A percentile compares a stretch with the other conserved stretches of the same genome.
phyloP scores from a whole-genome alignment of 768 basidiomycete genomes.

The Lactifluus volemus region DNA sequence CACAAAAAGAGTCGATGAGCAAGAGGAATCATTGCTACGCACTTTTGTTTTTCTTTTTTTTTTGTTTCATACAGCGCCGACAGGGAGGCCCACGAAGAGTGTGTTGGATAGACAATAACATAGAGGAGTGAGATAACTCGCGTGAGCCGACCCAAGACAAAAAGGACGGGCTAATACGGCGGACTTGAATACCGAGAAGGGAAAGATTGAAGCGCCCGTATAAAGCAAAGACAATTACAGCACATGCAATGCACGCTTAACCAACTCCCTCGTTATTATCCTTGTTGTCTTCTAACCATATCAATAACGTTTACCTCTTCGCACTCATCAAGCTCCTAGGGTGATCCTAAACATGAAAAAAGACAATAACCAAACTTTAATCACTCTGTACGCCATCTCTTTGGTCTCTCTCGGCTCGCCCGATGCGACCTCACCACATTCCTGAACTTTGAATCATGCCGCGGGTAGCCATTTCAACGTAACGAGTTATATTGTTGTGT shows the following conservation, averaged over 20 bases:
- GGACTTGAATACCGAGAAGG: conserved; percentile 7
- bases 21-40: neutral
- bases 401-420: neutral
- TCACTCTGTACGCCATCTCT: neutral
- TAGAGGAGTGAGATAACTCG: conserved; percentile 1
- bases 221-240: conserved; percentile 11
- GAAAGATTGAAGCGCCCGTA: neutral
- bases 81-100: neutral
- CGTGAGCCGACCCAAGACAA: conserved; percentile 19
- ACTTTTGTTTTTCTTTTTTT: conserved; percentile 1
- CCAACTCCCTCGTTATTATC: neutral
- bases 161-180: conserved; percentile 10
- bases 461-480: too few species aligned
- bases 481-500: neutral
- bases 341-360: neutral
- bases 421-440: neutral
- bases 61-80: conserved; percentile 10
- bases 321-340: too few species aligned
- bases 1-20: conserved; percentile 5
- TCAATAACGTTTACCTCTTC: too few species aligned
- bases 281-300: neutral
- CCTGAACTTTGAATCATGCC: neutral
- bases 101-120: conserved; percentile 13
- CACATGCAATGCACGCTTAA: neutral
- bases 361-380: neutral